Evolutionary conservation across 108 stramenopile genomes (phyloP).

Genomic region (Epithemia pelagica): DNA sequence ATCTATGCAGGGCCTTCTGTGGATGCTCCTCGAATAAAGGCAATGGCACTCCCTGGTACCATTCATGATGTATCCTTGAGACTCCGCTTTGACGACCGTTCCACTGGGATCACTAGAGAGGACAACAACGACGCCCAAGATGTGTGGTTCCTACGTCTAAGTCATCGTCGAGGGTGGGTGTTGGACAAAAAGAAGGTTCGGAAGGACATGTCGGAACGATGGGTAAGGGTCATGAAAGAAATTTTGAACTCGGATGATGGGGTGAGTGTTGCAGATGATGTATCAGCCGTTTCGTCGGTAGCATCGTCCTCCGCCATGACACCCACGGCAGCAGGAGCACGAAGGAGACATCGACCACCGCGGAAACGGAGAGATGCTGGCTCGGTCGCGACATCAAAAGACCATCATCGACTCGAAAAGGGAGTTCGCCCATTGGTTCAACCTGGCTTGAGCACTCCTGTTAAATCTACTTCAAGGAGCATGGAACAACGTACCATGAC

Average conservation of each 20-base stretch:
- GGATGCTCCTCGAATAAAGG: constrained; percentile 56
- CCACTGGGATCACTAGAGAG: not conserved
- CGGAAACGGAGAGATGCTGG: constrained; percentile 24
- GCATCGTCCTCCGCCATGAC: constrained; percentile 34
- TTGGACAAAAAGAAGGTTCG: constrained; percentile 36
- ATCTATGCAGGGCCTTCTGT: constrained; percentile 61
- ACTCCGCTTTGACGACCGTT: constrained; percentile 1
- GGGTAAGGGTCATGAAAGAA: constrained; percentile 12
- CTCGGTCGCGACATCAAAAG: constrained; percentile 6
- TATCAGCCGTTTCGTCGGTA: constrained; percentile 18
- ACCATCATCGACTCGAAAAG: constrained; percentile 15
- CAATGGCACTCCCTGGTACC: constrained; percentile 56
- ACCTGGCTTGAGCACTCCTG: not conserved
- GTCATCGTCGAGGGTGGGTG: constrained; percentile 66
- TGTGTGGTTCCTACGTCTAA: constrained; percentile 47
- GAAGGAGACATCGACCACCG: constrained; percentile 44
- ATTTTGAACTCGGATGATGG: not conserved
- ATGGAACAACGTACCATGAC: constrained; percentile 16
- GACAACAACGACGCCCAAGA: not conserved
- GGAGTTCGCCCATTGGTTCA: not conserved
- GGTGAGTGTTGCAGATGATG: not conserved
- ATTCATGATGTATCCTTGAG: constrained; percentile 60
- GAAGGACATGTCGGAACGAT: constrained; percentile 7
- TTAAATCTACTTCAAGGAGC: not conserved
- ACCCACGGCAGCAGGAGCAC: constrained; percentile 25